Base-by-base conservation (phyloP, 257 asterid genomes). In the Perilla frutescens region DNA sequence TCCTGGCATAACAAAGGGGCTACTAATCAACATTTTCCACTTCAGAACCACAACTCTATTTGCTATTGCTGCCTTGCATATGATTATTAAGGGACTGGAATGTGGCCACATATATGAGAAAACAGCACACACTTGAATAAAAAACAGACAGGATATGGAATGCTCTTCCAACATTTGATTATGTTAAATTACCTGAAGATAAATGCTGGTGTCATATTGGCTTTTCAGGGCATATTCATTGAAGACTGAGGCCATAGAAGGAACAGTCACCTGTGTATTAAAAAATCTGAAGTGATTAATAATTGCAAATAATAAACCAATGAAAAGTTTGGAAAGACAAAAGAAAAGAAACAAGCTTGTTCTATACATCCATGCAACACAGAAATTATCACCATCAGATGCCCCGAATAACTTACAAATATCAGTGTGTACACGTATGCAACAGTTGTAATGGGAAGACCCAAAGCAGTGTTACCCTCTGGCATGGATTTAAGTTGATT, bases 181-280 rank as follows among this genome's bases (percentile, higher is more conserved):
- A 8, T 11, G 55, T 29, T 4, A 56, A 55, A 76, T 79, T 81
- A 89, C 98, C 97, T 94, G 98, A 83, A 87, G 98, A 83, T 95
- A 95, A 74, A 95, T 95, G 88, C 98, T 95, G 31, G 99, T 95
- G 76, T 95, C 99, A 44, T 82, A 92, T 82, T 96, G 99, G 74
- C 99, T 96, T 83, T 96, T 96, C 83, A 96, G 72, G 64, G 99
- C 99, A 78, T 95, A 95, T 82, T 95, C 99, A 70, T 96, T 96
- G 86, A 79, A 96, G 73, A 96, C 99, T 13, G 99, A 96, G 48
- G 99, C 99, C 91, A 96, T 36, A 50, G 99, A 96, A 68, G 99
- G 99, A 83, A 96, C 89, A 71, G 97, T 89, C 45, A 96, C 96
- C 98, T 96, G 96, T 96, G 96, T 56, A 85, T 64, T 15, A 75